A percentile compares a stretch with the other conserved stretches of the same genome.
Conservation (phyloP, 2,329 filamentous ascomycete species). For the Ophiostoma tasmaniense region DNA sequence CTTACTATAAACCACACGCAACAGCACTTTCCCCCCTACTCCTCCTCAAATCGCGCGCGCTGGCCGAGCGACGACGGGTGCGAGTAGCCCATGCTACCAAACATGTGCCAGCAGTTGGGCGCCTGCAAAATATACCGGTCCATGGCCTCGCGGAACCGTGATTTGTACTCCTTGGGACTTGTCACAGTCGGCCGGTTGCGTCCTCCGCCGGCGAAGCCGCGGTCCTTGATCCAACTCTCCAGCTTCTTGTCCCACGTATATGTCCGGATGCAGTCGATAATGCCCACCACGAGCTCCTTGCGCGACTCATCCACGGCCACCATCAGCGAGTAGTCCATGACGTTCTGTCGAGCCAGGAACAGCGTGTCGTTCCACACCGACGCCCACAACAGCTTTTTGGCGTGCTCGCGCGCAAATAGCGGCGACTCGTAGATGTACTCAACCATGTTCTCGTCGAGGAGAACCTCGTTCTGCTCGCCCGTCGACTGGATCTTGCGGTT, state of each 20-base stretch:
- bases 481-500: conserved; percentile 96
- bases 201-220: conserved; percentile 68
- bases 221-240: conserved; percentile 99
- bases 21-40: neutral
- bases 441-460: conserved; percentile 97
- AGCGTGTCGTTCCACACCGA: conserved; percentile 97
- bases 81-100: conserved; percentile 32
- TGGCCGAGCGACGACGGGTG: conserved; percentile 16
- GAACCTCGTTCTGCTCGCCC: conserved; percentile 89
- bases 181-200: conserved; percentile 89
- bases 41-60: conserved; percentile 20
- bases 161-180: conserved; percentile 95
- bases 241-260: conserved; percentile 99
- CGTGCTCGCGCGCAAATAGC: conserved; percentile 89
- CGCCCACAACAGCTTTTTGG: conserved; percentile 82
- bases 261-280: conserved; percentile 96
- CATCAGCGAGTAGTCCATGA: conserved; percentile 99
- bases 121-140: conserved; percentile 59
- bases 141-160: conserved; percentile 93
- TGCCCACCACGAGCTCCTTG: conserved; percentile 90
- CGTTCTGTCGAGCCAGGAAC: conserved; percentile 87
- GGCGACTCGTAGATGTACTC: conserved; percentile 98
- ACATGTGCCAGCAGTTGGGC: conserved; percentile 69
- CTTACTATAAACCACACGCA: neutral
- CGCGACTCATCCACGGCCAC: conserved; percentile 86